A percentile compares a stretch with the other conserved stretches of the same genome.
Evolutionary conservation across 2,329 filamentous ascomycete species (phyloP).

Genomic region (Venturia oleaginea): DNA sequence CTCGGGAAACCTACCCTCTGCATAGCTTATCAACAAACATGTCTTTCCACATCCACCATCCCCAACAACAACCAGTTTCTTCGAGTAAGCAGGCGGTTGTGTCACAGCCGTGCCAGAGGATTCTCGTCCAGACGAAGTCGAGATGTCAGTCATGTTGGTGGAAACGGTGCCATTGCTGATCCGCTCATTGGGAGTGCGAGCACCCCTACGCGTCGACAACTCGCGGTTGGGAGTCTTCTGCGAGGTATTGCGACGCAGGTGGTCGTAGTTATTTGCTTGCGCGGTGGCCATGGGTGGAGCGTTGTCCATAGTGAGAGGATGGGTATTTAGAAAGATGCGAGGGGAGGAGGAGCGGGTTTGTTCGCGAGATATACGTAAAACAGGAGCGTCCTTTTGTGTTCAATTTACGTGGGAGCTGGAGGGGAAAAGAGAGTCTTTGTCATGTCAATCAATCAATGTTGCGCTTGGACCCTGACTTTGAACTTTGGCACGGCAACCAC

Average conservation of each 20-base stretch:
- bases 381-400: no score
- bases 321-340: neutral
- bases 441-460: neutral
- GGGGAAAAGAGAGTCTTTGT: neutral
- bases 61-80: slow-evolving; percentile 98
- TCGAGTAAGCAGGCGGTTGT: slow-evolving; percentile 86
- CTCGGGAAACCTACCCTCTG: slow-evolving; percentile 97
- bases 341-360: neutral
- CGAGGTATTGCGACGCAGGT: slow-evolving; percentile 49
- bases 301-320: neutral
- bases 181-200: slow-evolving; percentile 49
- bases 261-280: slow-evolving; percentile 40
- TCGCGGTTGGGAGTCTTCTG: slow-evolving; percentile 22
- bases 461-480: neutral
- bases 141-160: slow-evolving; percentile 54
- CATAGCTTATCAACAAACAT: slow-evolving; percentile 96
- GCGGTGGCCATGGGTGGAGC: neutral
- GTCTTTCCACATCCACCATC: slow-evolving; percentile 99
- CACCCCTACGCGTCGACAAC: slow-evolving; percentile 25
- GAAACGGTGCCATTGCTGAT: slow-evolving; percentile 86
- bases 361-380: neutral
- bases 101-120: slow-evolving; percentile 61
- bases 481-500: neutral
- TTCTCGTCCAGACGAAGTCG: slow-evolving; percentile 63
- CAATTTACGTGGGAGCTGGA: no score